Conservation (phyloP, 345 rosid genomes). For the Gossypium arboreum region DNA sequence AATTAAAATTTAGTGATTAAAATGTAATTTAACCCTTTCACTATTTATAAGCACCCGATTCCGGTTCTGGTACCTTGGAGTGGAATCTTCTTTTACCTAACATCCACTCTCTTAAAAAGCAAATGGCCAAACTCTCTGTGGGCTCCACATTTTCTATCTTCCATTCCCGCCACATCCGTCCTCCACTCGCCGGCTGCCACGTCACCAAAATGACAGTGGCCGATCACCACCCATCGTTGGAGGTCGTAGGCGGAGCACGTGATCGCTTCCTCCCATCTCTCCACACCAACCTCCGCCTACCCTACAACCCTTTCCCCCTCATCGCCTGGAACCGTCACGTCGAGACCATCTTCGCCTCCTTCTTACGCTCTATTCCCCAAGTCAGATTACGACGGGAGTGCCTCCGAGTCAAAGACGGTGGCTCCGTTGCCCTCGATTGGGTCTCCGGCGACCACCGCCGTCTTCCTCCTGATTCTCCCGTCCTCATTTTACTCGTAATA, state of each 20-base stretch:
- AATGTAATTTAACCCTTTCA: too few relatives aligned
- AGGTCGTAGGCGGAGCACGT: slow-evolving; percentile 48
- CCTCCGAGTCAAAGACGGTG: slow-evolving; percentile 48
- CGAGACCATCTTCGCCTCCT: slow-evolving; percentile 63
- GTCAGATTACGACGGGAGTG: slow-evolving; percentile 50
- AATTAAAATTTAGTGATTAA: too few relatives aligned
- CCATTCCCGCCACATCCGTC: slow-evolving; percentile 8
- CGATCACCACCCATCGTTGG: slow-evolving; percentile 43
- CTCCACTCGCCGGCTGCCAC: slow-evolving; percentile 25
- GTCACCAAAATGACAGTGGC: slow-evolving; percentile 25
- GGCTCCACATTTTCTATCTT: slow-evolving; percentile 12
- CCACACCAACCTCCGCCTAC: slow-evolving; percentile 29
- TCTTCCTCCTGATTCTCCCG: slow-evolving; percentile 53
- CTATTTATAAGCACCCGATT: too few relatives aligned
- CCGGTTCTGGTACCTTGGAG: neutral
- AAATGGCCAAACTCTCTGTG: slow-evolving; percentile 8
- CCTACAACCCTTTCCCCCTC: slow-evolving; percentile 42
- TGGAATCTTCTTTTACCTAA: neutral
- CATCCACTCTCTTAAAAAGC: neutral
- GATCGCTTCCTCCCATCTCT: slow-evolving; percentile 43
- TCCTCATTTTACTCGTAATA: slow-evolving; percentile 73
- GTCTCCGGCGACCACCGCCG: slow-evolving; percentile 46
- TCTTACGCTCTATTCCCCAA: slow-evolving; percentile 40
- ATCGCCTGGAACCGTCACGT: slow-evolving; percentile 50
- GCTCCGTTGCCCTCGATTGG: slow-evolving; percentile 63